Evolutionary conservation across 1,139 yeast species (phyloP).

Genomic region (Hanseniaspora uvarum): DNA sequence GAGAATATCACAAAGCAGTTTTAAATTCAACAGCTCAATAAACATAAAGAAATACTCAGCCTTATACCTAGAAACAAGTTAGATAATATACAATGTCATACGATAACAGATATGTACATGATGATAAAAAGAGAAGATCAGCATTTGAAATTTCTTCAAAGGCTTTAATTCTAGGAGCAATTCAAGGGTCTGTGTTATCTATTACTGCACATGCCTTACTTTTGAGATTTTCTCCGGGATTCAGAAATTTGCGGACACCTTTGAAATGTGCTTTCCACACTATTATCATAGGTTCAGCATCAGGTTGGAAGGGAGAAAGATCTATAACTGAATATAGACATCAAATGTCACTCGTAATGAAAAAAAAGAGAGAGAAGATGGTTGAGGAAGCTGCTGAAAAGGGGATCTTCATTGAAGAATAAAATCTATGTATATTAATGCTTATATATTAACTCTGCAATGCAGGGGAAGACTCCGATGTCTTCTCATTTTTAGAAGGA

Average conservation of each 20-base stretch:
- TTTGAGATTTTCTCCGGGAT: constrained; percentile 30
- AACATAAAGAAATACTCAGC: neutral
- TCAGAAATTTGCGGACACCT: constrained; percentile 32
- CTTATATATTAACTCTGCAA: neutral
- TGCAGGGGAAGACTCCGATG: neutral
- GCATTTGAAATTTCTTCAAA: constrained; percentile 6
- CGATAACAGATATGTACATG: constrained; percentile 3
- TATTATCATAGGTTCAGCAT: constrained; percentile 35
- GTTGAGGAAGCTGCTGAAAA: constrained; percentile 37
- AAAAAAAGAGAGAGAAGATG: constrained; percentile 29
- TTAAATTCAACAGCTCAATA: neutral
- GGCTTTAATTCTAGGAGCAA: constrained; percentile 34
- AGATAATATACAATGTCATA: neutral
- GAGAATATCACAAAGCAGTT: neutral
- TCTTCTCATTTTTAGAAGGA: constrained; percentile 9
- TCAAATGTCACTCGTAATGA: constrained; percentile 30
- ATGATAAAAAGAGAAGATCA: constrained; percentile 3
- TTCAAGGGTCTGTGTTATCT: constrained; percentile 34
- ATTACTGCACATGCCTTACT: constrained; percentile 30
- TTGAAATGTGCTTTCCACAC: constrained; percentile 35
- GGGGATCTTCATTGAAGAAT: constrained; percentile 35
- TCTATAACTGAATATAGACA: constrained; percentile 32
- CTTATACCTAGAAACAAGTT: neutral
- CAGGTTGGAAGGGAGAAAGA: constrained; percentile 35
- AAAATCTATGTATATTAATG: constrained; percentile 17